These are phyloP conservation scores for Mucor indicus DNA, from an alignment of 371 early-diverging fungal genomes.

Conservation along the genomic window DNA sequence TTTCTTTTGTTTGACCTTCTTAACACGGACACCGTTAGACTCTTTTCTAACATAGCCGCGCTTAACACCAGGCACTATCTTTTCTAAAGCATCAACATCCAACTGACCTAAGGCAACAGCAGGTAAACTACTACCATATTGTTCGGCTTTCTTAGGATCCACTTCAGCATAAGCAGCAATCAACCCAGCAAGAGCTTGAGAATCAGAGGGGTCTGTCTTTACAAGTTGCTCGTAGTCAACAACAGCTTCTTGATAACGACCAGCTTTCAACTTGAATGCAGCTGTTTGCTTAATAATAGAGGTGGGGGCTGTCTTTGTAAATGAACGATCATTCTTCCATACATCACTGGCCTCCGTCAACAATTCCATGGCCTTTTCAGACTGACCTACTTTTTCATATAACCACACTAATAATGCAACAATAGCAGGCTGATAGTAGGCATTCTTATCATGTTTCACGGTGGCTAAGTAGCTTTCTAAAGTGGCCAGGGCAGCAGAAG, in stretches of 20 bases:
- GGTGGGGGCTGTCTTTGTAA: constrained; percentile 21
- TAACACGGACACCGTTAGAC: constrained; percentile 19
- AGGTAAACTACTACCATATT: constrained; percentile 62
- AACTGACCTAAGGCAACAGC: constrained; percentile 37
- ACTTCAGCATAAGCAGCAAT: constrained; percentile 66
- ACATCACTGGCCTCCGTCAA: constrained; percentile 56
- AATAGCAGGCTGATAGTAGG: constrained; percentile 56
- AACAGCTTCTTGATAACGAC: constrained; percentile 63
- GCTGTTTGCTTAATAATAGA: constrained; percentile 67
- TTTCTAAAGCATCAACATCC: constrained; percentile 57
- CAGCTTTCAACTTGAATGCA: constrained; percentile 63
- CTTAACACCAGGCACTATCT: constrained; percentile 62
- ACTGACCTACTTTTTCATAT: constrained; percentile 62
- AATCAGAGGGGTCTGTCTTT: constrained; percentile 64
- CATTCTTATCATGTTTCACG: constrained; percentile 22
- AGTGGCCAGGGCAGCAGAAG: constrained; percentile 49
- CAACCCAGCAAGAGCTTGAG: constrained; percentile 66
- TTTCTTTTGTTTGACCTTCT: constrained; percentile 49
- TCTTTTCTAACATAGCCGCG: constrained; percentile 56
- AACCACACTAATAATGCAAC: constrained; percentile 71
- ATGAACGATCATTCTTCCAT: constrained; percentile 48
- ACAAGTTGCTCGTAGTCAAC: constrained; percentile 69
- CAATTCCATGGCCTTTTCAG: constrained; percentile 55
- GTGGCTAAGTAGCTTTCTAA: constrained; percentile 43
- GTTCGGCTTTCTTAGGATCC: constrained; percentile 66